Conservation (phyloP, 441 rosid genomes). For the Arabidopsis lyrata region DNA sequence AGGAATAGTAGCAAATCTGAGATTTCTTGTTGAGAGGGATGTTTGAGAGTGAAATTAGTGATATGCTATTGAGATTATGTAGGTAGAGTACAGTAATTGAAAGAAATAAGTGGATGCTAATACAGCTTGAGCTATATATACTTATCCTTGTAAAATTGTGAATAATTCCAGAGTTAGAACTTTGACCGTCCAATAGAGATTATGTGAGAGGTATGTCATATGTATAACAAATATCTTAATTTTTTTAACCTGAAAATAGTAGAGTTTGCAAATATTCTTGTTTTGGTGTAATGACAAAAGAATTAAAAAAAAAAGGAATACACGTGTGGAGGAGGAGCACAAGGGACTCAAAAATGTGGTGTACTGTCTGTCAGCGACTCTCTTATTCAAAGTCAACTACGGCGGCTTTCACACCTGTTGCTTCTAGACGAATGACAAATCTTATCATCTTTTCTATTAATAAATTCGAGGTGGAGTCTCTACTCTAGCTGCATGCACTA, state of each 20-base stretch:
- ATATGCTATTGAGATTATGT: neutral
- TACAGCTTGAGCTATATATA: neutral
- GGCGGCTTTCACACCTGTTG: slow-evolving; percentile 41
- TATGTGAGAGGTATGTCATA: neutral
- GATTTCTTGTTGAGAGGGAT: slow-evolving; percentile 2
- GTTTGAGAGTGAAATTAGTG: slow-evolving; percentile 7
- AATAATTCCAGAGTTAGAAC: neutral
- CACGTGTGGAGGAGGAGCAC: slow-evolving; percentile 33
- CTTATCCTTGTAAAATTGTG: neutral
- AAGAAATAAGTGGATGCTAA: neutral
- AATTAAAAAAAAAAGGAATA: neutral
- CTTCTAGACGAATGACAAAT: slow-evolving; percentile 28
- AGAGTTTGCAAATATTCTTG: too few relatives aligned
- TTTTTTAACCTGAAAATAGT: too few relatives aligned
- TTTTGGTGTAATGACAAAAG: neutral
- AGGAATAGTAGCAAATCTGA: neutral
- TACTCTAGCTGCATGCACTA: neutral
- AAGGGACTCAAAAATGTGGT: slow-evolving; percentile 35
- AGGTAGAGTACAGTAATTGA: neutral
- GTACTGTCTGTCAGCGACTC: slow-evolving; percentile 9
- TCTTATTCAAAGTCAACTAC: slow-evolving; percentile 35
- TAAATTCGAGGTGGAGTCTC: neutral
- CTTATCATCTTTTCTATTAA: neutral
- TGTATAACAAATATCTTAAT: too few relatives aligned
- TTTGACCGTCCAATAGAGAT: neutral